Evolutionary conservation across 768 basidiomycete species (phyloP).

Genomic region (Cyathus striatus): DNA sequence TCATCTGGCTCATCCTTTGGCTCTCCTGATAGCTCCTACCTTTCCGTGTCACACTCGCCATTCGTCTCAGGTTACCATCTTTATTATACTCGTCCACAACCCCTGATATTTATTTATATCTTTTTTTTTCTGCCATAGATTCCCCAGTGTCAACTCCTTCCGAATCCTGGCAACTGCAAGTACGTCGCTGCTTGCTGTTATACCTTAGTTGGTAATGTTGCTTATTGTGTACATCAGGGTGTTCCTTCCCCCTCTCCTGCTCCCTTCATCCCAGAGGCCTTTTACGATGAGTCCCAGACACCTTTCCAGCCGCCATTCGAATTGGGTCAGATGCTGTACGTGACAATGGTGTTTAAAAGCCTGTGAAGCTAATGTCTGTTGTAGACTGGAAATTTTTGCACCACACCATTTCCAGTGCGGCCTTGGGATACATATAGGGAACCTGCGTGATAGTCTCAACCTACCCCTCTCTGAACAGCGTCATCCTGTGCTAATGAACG

Average conservation of each 20-base stretch:
- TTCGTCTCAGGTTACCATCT: conserved; percentile 45
- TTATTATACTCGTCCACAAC: not conserved
- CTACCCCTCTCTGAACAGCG: conserved; percentile 54
- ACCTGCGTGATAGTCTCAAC: conserved; percentile 56
- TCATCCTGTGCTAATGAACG: conserved; percentile 74
- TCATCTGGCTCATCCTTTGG: conserved; percentile 52
- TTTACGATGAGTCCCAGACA: conserved; percentile 46
- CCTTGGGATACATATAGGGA: conserved; percentile 63
- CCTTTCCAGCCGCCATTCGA: conserved; percentile 50
- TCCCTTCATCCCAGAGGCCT: conserved; percentile 39
- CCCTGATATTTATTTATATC: not conserved
- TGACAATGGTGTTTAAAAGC: too few species aligned
- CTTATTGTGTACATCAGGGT: too few species aligned
- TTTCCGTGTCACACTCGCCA: conserved; percentile 54
- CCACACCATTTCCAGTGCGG: conserved; percentile 74
- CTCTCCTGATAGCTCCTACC: conserved; percentile 46
- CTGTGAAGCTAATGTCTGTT: conserved; percentile 8
- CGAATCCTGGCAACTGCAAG: conserved; percentile 43
- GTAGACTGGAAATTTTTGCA: conserved; percentile 69
- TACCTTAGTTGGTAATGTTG: too few species aligned
- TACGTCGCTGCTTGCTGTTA: conserved; percentile 6
- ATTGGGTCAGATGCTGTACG: conserved; percentile 64
- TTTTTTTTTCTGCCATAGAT: not conserved
- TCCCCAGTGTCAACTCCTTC: conserved; percentile 47
- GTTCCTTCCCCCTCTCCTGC: conserved; percentile 48